Conservation (phyloP, 2,329 filamentous ascomycete genomes). For the Aureobasidium sp. region DNA sequence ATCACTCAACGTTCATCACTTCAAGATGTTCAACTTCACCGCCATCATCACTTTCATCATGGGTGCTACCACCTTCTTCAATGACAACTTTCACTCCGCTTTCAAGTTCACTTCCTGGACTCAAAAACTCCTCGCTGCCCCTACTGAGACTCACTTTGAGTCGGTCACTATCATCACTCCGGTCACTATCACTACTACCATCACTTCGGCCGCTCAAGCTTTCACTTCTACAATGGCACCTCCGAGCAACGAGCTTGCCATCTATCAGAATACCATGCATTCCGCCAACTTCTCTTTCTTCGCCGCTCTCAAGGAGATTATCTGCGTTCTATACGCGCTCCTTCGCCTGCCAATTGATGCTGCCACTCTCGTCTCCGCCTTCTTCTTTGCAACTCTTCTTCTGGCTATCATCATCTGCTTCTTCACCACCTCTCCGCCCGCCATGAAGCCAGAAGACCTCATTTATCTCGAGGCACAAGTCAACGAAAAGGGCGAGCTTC, state of each 20-base stretch:
- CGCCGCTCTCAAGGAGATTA: not conserved
- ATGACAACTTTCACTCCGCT: not conserved
- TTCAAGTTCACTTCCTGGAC: not conserved
- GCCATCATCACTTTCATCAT: not conserved
- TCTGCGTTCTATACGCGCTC: not conserved
- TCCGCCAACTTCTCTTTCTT: not conserved
- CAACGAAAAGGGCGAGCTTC: not conserved
- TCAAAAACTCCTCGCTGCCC: not conserved
- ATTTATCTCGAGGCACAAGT: not conserved
- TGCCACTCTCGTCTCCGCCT: not conserved
- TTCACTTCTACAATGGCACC: slow-evolving; percentile 71
- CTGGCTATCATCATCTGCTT: not conserved
- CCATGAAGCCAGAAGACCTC: not conserved
- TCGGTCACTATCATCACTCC: not conserved
- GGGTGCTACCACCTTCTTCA: not conserved
- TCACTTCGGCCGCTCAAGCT: slow-evolving; percentile 72
- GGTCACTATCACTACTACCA: slow-evolving; percentile 52
- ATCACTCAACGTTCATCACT: not conserved
- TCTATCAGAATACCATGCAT: not conserved
- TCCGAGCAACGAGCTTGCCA: not conserved
- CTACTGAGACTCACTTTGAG: not conserved
- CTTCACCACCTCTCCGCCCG: not conserved
- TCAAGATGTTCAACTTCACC: not conserved
- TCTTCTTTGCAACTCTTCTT: not conserved
- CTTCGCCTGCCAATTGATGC: not conserved